Evolutionary conservation across 768 basidiomycete species (phyloP).

Genomic region (Tulasnella sp.): DNA sequence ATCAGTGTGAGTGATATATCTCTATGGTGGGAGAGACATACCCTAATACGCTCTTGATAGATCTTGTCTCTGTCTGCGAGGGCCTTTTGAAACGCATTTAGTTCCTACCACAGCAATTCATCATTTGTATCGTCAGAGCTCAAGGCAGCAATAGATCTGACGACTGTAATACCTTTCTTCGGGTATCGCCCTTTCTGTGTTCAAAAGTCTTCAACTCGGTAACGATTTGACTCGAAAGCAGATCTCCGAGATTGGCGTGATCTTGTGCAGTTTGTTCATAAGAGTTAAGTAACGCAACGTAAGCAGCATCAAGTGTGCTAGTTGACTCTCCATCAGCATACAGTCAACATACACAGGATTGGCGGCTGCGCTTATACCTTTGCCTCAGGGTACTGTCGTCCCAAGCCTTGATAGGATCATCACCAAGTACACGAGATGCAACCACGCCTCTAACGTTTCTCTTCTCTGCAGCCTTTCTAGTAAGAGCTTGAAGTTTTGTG

Average conservation of each 20-base stretch:
- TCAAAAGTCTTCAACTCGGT: conserved; percentile 50
- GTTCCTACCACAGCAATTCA: conserved; percentile 35
- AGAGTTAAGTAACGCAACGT: conserved; percentile 50
- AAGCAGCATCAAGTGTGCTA: conserved; percentile 65
- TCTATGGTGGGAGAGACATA: too few species aligned
- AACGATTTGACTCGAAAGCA: conserved; percentile 43
- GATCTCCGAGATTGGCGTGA: conserved; percentile 54
- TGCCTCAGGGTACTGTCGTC: conserved; percentile 38
- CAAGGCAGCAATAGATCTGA: neutral
- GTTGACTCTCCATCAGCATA: neutral
- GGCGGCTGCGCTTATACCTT: conserved; percentile 34
- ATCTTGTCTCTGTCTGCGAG: conserved; percentile 54
- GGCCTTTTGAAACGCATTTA: conserved; percentile 56
- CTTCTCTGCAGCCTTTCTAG: conserved; percentile 57
- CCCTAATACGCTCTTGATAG: conserved; percentile 59
- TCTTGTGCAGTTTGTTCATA: conserved; percentile 50
- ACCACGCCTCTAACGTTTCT: conserved; percentile 42
- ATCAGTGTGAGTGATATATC: too few species aligned
- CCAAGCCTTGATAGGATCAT: conserved; percentile 51
- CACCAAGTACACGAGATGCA: conserved; percentile 43
- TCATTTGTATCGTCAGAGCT: neutral
- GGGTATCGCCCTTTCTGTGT: conserved; percentile 48
- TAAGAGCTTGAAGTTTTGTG: conserved; percentile 48
- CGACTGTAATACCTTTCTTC: conserved; percentile 50
- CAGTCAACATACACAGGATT: conserved; percentile 4